These are phyloP conservation scores for Penicillium cinerascens DNA, from an alignment of 495 filamentous ascomycete species.

Conservation along the genomic window DNA sequence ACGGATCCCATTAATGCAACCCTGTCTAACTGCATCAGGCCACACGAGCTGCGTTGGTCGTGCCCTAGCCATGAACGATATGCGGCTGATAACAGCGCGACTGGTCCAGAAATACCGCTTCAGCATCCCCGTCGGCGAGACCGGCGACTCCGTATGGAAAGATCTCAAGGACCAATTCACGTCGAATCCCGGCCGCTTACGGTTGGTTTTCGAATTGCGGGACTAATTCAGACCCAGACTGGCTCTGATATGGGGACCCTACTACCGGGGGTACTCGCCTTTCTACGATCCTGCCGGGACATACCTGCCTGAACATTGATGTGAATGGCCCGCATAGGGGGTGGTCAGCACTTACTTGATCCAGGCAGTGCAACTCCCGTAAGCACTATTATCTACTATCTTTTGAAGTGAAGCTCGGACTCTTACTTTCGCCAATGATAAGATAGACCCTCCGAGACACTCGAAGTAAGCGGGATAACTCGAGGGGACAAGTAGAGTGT, in stretches of 20 bases:
- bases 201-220: conserved; percentile 18
- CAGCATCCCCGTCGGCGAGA: conserved; percentile 38
- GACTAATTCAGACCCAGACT: background rate
- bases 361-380: background rate
- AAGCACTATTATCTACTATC: background rate
- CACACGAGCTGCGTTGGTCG: conserved; percentile 46
- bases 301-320: too few relatives aligned
- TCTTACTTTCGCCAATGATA: background rate
- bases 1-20: background rate
- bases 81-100: conserved; percentile 41
- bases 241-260: background rate
- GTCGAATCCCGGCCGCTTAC: conserved; percentile 22
- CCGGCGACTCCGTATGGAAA: conserved; percentile 28
- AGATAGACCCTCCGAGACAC: background rate
- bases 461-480: background rate
- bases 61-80: conserved; percentile 46
- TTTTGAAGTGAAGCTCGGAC: background rate
- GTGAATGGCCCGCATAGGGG: background rate
- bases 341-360: background rate
- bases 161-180: conserved; percentile 46
- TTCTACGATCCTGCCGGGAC: too few relatives aligned
- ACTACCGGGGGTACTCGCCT: background rate
- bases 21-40: conserved; percentile 3
- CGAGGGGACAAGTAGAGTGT: background rate
- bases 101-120: conserved; percentile 44